phyloP scores from a whole-genome alignment of 2,329 filamentous ascomycete species.

The Nemania sp. region DNA sequence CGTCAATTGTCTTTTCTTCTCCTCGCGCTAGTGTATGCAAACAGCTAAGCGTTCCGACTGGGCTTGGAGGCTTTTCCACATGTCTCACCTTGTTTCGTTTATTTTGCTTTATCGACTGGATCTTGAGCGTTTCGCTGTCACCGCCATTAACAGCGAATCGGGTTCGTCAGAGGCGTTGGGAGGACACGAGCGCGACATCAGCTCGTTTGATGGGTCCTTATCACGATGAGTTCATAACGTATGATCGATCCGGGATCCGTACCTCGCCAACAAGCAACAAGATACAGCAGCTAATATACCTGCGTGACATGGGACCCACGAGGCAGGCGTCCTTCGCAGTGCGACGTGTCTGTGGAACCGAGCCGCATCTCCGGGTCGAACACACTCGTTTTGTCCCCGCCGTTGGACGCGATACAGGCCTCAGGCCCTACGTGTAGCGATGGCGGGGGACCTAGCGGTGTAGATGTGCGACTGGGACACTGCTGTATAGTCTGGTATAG shows the following conservation, averaged over 20 bases:
- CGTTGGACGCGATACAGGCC: constrained; percentile 7
- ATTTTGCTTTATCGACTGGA: neutral
- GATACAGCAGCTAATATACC: neutral
- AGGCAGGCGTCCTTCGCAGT: constrained; percentile 21
- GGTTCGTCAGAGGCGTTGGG: constrained; percentile 10
- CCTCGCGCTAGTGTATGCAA: neutral
- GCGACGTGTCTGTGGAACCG: constrained; percentile 21
- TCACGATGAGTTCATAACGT: constrained; percentile 2
- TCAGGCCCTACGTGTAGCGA: constrained; percentile 8
- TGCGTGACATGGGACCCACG: constrained; percentile 20
- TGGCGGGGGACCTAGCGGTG: constrained; percentile 15
- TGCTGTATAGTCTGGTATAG: neutral
- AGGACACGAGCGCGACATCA: constrained; percentile 1
- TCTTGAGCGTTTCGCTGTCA: constrained; percentile 9
- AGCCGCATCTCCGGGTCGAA: constrained; percentile 20
- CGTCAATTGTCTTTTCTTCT: neutral
- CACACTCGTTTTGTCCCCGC: constrained; percentile 1
- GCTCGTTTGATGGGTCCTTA: neutral
- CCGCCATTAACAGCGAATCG: constrained; percentile 15
- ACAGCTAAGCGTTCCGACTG: neutral
- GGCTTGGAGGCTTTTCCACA: neutral
- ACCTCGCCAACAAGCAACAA: neutral
- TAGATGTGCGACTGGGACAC: constrained; percentile 9
- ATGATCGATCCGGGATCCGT: constrained; percentile 3
- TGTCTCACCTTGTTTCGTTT: constrained; percentile 22